Evolutionary conservation across 2,329 filamentous ascomycete genomes (phyloP).

Genomic region (Aspergillus sojae): DNA sequence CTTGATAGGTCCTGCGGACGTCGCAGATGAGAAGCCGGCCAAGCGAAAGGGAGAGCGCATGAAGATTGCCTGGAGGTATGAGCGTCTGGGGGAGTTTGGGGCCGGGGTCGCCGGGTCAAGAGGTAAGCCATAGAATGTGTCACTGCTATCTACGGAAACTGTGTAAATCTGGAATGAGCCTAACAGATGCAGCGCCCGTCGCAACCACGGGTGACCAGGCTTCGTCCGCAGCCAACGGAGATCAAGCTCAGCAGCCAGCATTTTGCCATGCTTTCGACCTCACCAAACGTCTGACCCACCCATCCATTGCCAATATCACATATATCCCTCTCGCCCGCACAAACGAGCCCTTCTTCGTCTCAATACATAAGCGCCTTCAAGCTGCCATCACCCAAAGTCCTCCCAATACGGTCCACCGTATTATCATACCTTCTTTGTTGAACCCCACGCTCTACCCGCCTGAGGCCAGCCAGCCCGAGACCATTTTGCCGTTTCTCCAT

Average conservation of each 20-base stretch:
- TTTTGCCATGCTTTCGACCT: constrained; percentile 78
- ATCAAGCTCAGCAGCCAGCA: constrained; percentile 32
- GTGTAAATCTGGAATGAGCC: constrained; percentile 1
- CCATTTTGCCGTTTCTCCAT: constrained; percentile 81
- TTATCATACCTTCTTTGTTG: constrained; percentile 82
- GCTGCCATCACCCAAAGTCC: constrained; percentile 60
- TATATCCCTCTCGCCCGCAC: constrained; percentile 53
- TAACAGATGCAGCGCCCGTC: constrained; percentile 31
- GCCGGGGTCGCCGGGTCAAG: constrained; percentile 56
- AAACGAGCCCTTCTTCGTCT: constrained; percentile 60
- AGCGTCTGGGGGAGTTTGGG: constrained; percentile 74
- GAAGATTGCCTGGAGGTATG: constrained; percentile 99
- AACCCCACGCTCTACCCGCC: constrained; percentile 83
- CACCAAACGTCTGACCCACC: constrained; percentile 64
- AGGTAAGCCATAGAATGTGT: constrained; percentile 55
- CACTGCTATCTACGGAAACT: background rate
- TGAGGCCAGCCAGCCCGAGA: constrained; percentile 67
- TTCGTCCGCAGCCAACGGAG: constrained; percentile 37
- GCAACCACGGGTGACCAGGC: constrained; percentile 43
- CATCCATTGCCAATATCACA: constrained; percentile 54
- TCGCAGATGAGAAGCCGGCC: constrained; percentile 46
- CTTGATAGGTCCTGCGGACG: constrained; percentile 56
- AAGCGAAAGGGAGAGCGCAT: constrained; percentile 70
- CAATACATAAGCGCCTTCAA: constrained; percentile 64
- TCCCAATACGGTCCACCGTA: constrained; percentile 69